phyloP scores from a whole-genome alignment of 1,284 basidiomycete genomes.

The Apiotrichum gracile region DNA sequence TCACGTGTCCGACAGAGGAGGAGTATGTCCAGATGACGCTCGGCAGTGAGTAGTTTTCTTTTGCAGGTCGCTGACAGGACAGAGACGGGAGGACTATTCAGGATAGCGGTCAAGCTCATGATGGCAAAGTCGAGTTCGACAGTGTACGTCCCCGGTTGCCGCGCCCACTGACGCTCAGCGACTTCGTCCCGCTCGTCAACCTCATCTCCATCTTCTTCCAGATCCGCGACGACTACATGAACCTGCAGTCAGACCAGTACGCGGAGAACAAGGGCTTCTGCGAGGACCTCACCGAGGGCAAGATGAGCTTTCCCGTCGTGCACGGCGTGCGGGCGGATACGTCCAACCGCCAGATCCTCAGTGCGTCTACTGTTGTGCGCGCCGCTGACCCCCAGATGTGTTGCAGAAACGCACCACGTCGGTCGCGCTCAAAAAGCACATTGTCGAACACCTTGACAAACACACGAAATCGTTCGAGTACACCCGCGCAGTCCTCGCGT shows the following conservation, averaged over 20 bases:
- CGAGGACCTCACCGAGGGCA: constrained; percentile 92
- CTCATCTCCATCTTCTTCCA: constrained; percentile 92
- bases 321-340: constrained; percentile 75
- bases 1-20: constrained; percentile 88
- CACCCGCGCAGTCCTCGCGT: constrained; percentile 51
- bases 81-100: constrained; percentile 94
- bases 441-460: constrained; percentile 68
- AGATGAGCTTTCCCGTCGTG: constrained; percentile 92
- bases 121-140: constrained; percentile 62
- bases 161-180: constrained; percentile 50
- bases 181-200: constrained; percentile 88
- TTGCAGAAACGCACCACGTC: constrained; percentile 80
- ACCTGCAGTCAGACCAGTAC: constrained; percentile 85
- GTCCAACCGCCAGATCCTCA: constrained; percentile 69
- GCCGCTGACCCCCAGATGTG: constrained; percentile 57
- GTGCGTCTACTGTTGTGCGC: constrained; percentile 51
- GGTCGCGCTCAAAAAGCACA: constrained; percentile 68
- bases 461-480: constrained; percentile 70
- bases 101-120: constrained; percentile 93
- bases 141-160: constrained; percentile 52
- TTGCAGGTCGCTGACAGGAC: background rate
- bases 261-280: constrained; percentile 87
- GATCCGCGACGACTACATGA: constrained; percentile 96
- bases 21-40: constrained; percentile 96
- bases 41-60: constrained; percentile 61